Evolutionary conservation across 2,329 filamentous ascomycete genomes (phyloP), one percentile per base, ranked within the genome.

Genomic region (Dactylonectria macrodidyma): DNA sequence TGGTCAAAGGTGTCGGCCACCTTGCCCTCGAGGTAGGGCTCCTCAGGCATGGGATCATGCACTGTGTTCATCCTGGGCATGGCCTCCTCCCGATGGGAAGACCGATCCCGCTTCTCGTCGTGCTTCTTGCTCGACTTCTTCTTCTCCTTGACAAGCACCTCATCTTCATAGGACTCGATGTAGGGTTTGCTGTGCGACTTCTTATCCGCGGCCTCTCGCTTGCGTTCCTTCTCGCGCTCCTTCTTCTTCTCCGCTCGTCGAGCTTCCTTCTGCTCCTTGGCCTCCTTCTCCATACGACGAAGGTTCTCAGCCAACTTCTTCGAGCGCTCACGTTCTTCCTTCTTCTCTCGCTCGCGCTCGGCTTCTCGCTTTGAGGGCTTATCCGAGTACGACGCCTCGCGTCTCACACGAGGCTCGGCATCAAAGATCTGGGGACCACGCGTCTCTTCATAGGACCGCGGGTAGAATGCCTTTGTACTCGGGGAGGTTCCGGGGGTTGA

Each of bases 351-450:
- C 51, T 54, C 51, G n/a, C 57, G 59, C 14, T 81, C 81, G 58
- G 76, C 78, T 56, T 84, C 84, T 51, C 81, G 82, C 68, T 82
- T 84, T 3, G 82, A 81, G 3, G 83, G 76, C 71, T 84, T 83
- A 58, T 87, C 84, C 41, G 80, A 80, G 62, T 87, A 87, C 62
- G 84, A 86, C 2, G 84, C 76, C 5, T 86, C 79, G 19, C 87
- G 86, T 55, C 85, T 76, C 48, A 76, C 83, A 6, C 71, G 69
- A 6, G 65, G 63, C 26, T 88, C 86, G 26, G 50, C 16, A n/a
- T 89, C 86, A 65, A 86, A 87, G 10, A 80, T 75, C 36, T 80
- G 79, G 16, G 78, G 76, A 22, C 81, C 76, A 16, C 74, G 74
- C 6, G 85, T 74, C 4, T 86, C 83, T 26, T 88, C 85, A 16